Evolutionary conservation across 441 rosid genomes (phyloP), one percentile per base, ranked within the genome.

Genomic region (Pelargonium australe): DNA sequence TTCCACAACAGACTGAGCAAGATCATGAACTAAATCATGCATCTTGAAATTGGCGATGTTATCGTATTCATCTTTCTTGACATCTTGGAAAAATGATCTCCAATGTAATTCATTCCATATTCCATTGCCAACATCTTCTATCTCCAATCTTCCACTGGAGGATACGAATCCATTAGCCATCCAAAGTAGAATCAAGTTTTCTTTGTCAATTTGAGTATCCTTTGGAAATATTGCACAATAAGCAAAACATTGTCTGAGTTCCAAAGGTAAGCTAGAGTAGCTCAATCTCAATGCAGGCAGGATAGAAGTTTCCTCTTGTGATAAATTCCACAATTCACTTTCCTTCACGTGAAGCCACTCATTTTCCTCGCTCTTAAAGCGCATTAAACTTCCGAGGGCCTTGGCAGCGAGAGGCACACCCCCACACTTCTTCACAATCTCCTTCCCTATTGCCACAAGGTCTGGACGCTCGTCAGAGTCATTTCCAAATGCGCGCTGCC

Each of bases 321-420:
- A 5, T 16, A 64, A 37, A 14, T 28, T 28, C 44, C 66, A 37
- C 14, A 28, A 10, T n/a, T 64, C 47, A 13, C 19, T 28, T 28
- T 64, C 66, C 11, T 64, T 31, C 1, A 64, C 43, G 12, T 31
- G 45, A 28, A 64, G 19, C 44, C 19, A 37, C 7, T 16, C 66
- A 2, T 28, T 16, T 28, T 34, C 44, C 3, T 34, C 44, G 0
- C 47, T 4, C 60, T 53, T 53, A 16, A 53, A 53, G 20, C 60
- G 60, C 60, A 53, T 14, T n/a, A 53, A 16, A 53, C 60, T 53
- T 53, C 60, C 60, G 16, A 53, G 60, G 16, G 60, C 20, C 60
- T 53, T 53, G 7, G 60, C 60, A 53, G 60, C 20, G 16, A 53
- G 60, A 14, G 60, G 60, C 60, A 53, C 60, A 5, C 60, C 60